Conservation (phyloP, 1,139 yeast genomes). For the Petasospora fabianii region DNA sequence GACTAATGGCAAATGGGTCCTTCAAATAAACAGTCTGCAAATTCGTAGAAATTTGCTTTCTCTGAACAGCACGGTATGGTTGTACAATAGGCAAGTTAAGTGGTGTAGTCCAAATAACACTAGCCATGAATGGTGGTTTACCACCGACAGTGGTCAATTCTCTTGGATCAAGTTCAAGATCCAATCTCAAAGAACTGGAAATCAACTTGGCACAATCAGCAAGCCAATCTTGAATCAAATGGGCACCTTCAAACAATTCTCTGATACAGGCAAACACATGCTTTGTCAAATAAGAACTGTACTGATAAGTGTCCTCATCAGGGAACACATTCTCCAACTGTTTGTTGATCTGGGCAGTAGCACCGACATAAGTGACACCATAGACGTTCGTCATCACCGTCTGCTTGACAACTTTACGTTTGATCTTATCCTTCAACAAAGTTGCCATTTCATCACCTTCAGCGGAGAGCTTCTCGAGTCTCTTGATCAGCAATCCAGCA, state of each 20-base stretch:
- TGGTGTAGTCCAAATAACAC: constrained; percentile 98
- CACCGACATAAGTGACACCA: constrained; percentile 96
- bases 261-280: constrained; percentile 83
- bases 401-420: constrained; percentile 89
- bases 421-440: constrained; percentile 52
- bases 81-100: constrained; percentile 92
- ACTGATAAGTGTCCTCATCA: constrained; percentile 33
- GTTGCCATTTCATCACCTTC: constrained; percentile 42
- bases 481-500: constrained; percentile 59
- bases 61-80: constrained; percentile 76
- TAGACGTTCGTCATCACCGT: constrained; percentile 98
- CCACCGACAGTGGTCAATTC: constrained; percentile 31
- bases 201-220: constrained; percentile 82
- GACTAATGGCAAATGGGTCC: constrained; percentile 79
- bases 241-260: constrained; percentile 88
- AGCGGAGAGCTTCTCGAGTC: constrained; percentile 59
- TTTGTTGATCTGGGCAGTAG: constrained; percentile 78
- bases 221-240: constrained; percentile 93
- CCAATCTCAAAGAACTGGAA: constrained; percentile 72
- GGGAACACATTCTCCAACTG: constrained; percentile 48
- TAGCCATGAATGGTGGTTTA: constrained; percentile 66
- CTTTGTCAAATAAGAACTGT: constrained; percentile 66
- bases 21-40: constrained; percentile 78
- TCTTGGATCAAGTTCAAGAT: constrained; percentile 41
- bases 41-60: constrained; percentile 66